Conservation (phyloP, 345 rosid species). For the Syzygium jambos region DNA sequence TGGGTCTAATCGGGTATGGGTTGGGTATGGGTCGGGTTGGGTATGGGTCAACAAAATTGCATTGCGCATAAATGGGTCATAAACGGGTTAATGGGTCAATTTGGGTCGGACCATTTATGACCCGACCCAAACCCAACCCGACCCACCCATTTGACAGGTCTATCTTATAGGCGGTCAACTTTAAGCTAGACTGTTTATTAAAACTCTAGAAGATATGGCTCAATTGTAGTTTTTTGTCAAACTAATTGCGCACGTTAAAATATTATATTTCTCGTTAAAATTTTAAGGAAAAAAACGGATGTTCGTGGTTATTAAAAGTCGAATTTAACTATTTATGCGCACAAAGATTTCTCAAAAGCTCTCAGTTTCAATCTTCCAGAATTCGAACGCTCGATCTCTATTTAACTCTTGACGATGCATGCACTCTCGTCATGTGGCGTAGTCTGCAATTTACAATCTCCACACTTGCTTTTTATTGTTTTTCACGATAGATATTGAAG, state of each 20-base stretch:
- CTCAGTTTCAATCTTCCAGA: too few relatives aligned
- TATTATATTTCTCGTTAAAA: background rate
- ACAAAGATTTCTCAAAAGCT: background rate
- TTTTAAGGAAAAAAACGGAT: background rate
- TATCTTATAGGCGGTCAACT: background rate
- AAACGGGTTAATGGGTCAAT: too few relatives aligned
- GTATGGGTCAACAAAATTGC: too few relatives aligned
- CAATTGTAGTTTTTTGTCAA: background rate
- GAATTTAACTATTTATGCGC: background rate
- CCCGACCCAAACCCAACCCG: too few relatives aligned
- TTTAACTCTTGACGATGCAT: background rate
- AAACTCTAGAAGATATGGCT: background rate
- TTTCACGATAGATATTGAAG: background rate
- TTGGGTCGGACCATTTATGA: too few relatives aligned
- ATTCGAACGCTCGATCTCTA: background rate
- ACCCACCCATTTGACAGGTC: too few relatives aligned
- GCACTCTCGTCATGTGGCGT: background rate
- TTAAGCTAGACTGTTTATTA: background rate
- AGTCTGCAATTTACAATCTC: background rate
- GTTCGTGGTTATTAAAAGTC: background rate
- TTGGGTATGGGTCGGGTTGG: too few relatives aligned
- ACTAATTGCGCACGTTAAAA: background rate
- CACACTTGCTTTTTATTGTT: background rate
- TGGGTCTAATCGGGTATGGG: too few relatives aligned
- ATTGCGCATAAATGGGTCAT: too few relatives aligned